Evolutionary conservation across 2,329 filamentous ascomycete species (phyloP).

Genomic region (Arthrinium puccinioides): DNA sequence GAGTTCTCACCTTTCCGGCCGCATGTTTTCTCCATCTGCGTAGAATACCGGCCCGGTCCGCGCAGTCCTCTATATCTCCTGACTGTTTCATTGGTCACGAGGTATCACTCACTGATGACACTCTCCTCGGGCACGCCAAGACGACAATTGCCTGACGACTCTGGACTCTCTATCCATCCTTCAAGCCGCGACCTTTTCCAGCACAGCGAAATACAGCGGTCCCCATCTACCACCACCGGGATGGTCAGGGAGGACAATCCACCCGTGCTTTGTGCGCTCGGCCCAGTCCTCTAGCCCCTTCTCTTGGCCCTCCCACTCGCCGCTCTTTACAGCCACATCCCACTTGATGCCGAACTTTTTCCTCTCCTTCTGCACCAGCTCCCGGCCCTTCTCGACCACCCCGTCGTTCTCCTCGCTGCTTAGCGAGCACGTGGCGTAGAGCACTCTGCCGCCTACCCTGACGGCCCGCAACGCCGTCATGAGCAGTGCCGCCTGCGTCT

Average conservation of each 20-base stretch:
- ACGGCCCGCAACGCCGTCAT: slow-evolving; percentile 26
- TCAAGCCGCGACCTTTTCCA: slow-evolving; percentile 24
- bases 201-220: slow-evolving; percentile 29
- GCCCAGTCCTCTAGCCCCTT: slow-evolving; percentile 15
- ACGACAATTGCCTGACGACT: no score
- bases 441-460: slow-evolving; percentile 24
- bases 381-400: slow-evolving; percentile 26
- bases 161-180: no score
- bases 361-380: slow-evolving; percentile 25
- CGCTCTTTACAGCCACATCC: slow-evolving; percentile 20
- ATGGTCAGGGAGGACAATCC: slow-evolving; percentile 32
- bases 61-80: no score
- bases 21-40: no score
- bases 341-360: slow-evolving; percentile 24
- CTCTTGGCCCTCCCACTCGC: slow-evolving; percentile 11
- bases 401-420: slow-evolving; percentile 31
- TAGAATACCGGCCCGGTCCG: no score
- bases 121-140: no score
- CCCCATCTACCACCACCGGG: slow-evolving; percentile 25
- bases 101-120: no score
- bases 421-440: slow-evolving; percentile 33
- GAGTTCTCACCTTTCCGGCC: no score
- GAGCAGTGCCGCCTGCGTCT: slow-evolving; percentile 24
- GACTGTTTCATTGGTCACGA: no score
- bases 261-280: slow-evolving; percentile 26